Evolutionary conservation across 1,139 yeast species (phyloP), one percentile per base, ranked within the genome.

Genomic region (Saccharomycopsis crataegensis): DNA sequence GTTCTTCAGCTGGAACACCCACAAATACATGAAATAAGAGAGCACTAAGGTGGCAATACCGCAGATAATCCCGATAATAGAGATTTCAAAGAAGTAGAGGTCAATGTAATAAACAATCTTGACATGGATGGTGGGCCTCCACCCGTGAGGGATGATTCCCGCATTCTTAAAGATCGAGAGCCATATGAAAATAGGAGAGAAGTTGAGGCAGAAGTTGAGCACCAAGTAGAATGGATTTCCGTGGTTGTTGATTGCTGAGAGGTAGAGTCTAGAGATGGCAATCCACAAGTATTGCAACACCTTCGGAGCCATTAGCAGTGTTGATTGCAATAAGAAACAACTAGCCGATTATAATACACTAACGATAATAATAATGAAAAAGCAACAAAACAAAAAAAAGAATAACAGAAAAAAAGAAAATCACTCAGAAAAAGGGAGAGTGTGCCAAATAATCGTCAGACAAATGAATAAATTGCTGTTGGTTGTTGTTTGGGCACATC

Each of bases 161-260:
- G 87, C 86, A 60, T 82, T 75, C 62, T 81, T 79, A 67, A 83
- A 83, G 16, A 81, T 73, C 51, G 69, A 58, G 48, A 83, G 66
- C 89, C 89, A 83, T 36, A 75, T 60, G 49, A 79, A 69, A 1
- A 83, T 74, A 0, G 83, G 83, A 6, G 73, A 64, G 64, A 81
- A 80, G 63, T 79, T 80, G 48, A 72, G 58, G 53, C 69, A 61
- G 59, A 81, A 79, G 59, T 75, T 75, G 34, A 77, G 57, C 3
- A 72, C 66, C 12, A 79, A 60, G 11, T 68, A 63, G 9, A 72
- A 52, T 0, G 76, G 51, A 40, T 52, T 52, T 1, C 53, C 48
- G 33, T 52, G 55, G 22, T 49, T 48, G 31, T 52, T 36, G 43
- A 52, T 36, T 14, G 43, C 53, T 7, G 37, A 9, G 17, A 12